Evolutionary conservation across 2,329 filamentous ascomycete genomes (phyloP).

Genomic region (Penicillium sumatraense): DNA sequence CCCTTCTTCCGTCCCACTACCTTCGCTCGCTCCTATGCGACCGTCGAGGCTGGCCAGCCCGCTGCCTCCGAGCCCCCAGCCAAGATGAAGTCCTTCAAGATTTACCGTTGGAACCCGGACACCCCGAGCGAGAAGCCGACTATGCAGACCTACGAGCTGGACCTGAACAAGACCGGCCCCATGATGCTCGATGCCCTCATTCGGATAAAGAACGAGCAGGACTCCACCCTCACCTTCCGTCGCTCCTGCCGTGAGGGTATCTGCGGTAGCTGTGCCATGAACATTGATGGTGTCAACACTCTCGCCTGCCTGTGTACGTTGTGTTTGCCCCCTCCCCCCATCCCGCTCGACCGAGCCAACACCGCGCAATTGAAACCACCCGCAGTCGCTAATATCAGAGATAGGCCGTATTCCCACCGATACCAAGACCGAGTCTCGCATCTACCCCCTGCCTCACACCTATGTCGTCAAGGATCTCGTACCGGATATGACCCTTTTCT

Average conservation of each 20-base stretch:
- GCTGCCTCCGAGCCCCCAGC: conserved; percentile 42
- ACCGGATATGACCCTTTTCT: conserved; percentile 96
- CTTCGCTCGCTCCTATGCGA: conserved; percentile 53
- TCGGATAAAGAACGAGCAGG: conserved; percentile 98
- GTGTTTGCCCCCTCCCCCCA: neutral
- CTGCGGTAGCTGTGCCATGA: conserved; percentile 98
- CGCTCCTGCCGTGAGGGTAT: conserved; percentile 97
- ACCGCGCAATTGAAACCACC: neutral
- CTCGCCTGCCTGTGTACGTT: conserved; percentile 92
- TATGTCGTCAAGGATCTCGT: conserved; percentile 99
- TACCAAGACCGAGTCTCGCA: conserved; percentile 78
- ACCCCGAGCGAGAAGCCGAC: conserved; percentile 86
- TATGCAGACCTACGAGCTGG: conserved; percentile 94
- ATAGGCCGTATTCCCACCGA: conserved; percentile 92
- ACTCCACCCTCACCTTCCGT: conserved; percentile 95
- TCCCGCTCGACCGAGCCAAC: conserved; percentile 1
- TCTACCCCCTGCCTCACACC: conserved; percentile 97
- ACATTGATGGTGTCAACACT: conserved; percentile 98
- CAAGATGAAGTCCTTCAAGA: conserved; percentile 90
- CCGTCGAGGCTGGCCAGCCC: conserved; percentile 54
- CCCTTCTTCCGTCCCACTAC: conserved; percentile 47
- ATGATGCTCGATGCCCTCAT: conserved; percentile 98
- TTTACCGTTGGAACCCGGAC: conserved; percentile 99
- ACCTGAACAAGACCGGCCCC: conserved; percentile 97
- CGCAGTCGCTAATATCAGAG: conserved; percentile 17